These are phyloP conservation scores for Karstenula rhodostoma DNA, from an alignment of 2,329 filamentous ascomycete genomes.

Conservation along the genomic window DNA sequence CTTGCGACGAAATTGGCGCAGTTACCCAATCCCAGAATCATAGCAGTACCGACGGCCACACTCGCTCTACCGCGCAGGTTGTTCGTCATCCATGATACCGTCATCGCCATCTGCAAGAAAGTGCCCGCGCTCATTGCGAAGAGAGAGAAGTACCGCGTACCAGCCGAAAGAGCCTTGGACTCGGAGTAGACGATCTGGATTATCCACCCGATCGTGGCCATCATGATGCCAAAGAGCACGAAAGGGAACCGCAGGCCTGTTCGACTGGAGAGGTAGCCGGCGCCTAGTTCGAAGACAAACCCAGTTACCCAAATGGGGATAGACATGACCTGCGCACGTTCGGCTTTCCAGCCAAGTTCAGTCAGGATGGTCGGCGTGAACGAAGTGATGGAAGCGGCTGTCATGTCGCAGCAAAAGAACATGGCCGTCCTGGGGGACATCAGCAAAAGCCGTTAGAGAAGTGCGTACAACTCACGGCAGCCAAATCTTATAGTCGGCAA, in stretches of 20 bases:
- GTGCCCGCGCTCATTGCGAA: conserved; percentile 49
- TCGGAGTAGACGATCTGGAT: conserved; percentile 56
- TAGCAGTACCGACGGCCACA: conserved; percentile 28
- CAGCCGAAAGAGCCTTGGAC: conserved; percentile 55
- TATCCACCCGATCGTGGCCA: conserved; percentile 60
- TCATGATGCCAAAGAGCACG: conserved; percentile 35
- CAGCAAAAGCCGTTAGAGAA: conserved; percentile 10
- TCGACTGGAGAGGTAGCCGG: conserved; percentile 33
- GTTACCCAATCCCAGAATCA: conserved; percentile 56
- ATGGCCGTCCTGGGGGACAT: conserved; percentile 33
- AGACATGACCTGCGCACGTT: conserved; percentile 43
- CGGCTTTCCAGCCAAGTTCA: conserved; percentile 43
- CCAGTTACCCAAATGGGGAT: conserved; percentile 46
- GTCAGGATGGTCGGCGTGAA: conserved; percentile 47
- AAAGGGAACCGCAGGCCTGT: conserved; percentile 42
- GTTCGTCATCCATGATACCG: conserved; percentile 62
- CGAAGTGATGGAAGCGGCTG: conserved; percentile 40
- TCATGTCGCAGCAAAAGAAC: conserved; percentile 48
- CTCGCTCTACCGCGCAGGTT: conserved; percentile 50
- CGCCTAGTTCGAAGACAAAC: conserved; percentile 35
- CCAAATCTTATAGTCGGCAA: conserved; percentile 65
- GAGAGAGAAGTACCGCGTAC: conserved; percentile 57
- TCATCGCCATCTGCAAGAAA: conserved; percentile 63
- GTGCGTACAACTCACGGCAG: conserved; percentile 56
- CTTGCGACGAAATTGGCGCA: conserved; percentile 65